Evolutionary conservation across 306 rosid species (phyloP), one percentile per base, ranked within the genome.

Genomic region (Prunus mongolica): DNA sequence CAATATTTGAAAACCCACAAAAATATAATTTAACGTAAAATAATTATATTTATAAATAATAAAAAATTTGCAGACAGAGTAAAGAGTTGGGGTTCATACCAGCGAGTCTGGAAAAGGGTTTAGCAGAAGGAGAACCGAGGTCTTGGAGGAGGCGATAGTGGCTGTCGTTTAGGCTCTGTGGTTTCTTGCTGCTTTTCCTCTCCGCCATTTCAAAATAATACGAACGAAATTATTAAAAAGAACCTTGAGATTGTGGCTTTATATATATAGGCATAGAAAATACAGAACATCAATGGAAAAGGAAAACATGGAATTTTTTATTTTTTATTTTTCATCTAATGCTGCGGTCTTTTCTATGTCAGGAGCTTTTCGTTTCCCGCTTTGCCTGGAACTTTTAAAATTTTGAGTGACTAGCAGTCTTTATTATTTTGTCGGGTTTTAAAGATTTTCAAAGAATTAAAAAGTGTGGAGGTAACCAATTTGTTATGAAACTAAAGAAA

Each of bases 121-220:
- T 87, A 32, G 91, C 91, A 65, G 92, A 88, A 78, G 93, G 93
- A 0, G 98, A 87, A 22, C 30, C 46, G 67, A 90, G 84, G 41
- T 88, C 90, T 85, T 89, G 96, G 46, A 94, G 98, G 80, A 92
- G 76, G 28, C 96, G 93, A 75, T 90, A 85, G 76, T 95, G 96
- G 67, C 90, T 83, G 16, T 92, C 98, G 87, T 95, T 95, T 61
- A 95, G 89, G 61, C 96, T 92, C 58, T 82, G 67, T 3, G 95
- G 88, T 67, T 80, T 90, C 76, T 80, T 90, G 22, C 55, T 54
- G 77, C 78, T 74, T 41, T 72, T 82, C 73, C 65, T 78, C 80
- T 82, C 89, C 62, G 82, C 96, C 96, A 90, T 93, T 78, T 60
- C 8, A 15, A 67, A 67, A 24, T 5, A 34, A 34, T 57, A 1